Base-by-base conservation (phyloP, 1,139 yeast genomes). In the Zygoascus hellenicus region DNA sequence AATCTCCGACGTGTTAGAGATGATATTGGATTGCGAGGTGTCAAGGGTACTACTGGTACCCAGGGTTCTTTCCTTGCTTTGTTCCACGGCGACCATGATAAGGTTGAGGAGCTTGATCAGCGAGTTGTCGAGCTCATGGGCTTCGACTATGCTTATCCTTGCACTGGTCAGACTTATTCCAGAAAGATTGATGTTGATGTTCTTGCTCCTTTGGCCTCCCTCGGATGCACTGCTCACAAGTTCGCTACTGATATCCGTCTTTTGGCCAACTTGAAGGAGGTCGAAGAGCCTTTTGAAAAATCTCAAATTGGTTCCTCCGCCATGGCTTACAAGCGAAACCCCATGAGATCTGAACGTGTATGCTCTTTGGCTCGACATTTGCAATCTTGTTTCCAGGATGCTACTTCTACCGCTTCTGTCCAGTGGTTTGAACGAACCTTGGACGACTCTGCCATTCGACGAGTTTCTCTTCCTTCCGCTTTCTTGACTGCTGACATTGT, bases 351-450 rank as follows among this genome's bases (percentile, higher is more conserved):
- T 65, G 99, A 92, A 74, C 83, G 99, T 68, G 97, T 92, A 52
- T 92, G 99, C 72, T 92, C 98, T 22, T 77, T 94, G 58, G 81
- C 97, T 26, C 86, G 98, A 75, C 97, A 92, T 69, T 70, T 92
- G 69, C 96, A 96, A 58, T 84, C 96, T 16, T 75, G 89, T 60
- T 84, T 84, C 72, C 88, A 77, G 64, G 97, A 92, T 68, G 95
- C 97, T 46, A 83, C 92, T 58, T 94, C 89, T 70, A 92, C 98
- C 48, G 95, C 97, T 10, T 83, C 96, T 34, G 97, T 94, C 42
- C 99, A 94, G 72, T 94, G 98, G 98, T 92, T 94, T 66, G 98
- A 94, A 75, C 86, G 98, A 76, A 94, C 99, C 38, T 77, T 92
- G 63, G 99, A 94, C 69, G 99, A 94, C 70, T 85, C 96, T 51